Evolutionary conservation across 441 rosid species (phyloP).

Genomic region (Lepidium campestre): DNA sequence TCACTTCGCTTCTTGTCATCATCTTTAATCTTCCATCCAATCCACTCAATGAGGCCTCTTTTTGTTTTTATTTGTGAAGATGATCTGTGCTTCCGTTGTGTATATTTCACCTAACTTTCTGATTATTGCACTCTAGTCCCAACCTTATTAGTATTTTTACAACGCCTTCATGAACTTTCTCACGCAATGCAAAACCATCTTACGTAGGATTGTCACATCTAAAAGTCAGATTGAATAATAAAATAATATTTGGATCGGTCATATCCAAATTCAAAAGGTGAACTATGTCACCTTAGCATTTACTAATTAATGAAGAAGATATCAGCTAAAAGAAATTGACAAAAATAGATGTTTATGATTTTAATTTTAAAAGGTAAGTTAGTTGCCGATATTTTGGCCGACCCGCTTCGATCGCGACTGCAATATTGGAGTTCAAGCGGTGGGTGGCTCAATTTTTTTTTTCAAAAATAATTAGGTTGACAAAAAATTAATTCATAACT

Average conservation of each 20-base stretch:
- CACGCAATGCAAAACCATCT: too few relatives aligned
- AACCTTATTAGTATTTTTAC: neutral
- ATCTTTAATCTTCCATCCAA: neutral
- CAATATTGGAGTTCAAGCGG: neutral
- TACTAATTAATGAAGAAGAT: neutral
- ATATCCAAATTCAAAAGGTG: neutral
- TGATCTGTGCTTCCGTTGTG: neutral
- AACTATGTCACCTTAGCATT: neutral
- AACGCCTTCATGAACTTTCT: neutral
- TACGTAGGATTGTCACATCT: too few relatives aligned
- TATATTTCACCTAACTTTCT: neutral
- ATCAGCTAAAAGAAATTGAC: neutral
- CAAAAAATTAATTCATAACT: too few relatives aligned
- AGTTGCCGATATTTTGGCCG: conserved; percentile 10
- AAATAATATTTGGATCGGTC: neutral
- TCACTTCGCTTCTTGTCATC: neutral
- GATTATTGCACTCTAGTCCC: neutral
- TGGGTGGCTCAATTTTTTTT: neutral
- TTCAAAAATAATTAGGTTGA: too few relatives aligned
- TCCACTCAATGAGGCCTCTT: neutral
- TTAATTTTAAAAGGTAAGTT: neutral
- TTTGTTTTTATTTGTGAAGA: neutral
- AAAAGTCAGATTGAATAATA: too few relatives aligned
- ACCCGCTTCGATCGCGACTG: neutral
- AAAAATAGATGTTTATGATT: neutral